Base-by-base conservation (phyloP, 306 rosid genomes). In the Fragaria vesca region DNA sequence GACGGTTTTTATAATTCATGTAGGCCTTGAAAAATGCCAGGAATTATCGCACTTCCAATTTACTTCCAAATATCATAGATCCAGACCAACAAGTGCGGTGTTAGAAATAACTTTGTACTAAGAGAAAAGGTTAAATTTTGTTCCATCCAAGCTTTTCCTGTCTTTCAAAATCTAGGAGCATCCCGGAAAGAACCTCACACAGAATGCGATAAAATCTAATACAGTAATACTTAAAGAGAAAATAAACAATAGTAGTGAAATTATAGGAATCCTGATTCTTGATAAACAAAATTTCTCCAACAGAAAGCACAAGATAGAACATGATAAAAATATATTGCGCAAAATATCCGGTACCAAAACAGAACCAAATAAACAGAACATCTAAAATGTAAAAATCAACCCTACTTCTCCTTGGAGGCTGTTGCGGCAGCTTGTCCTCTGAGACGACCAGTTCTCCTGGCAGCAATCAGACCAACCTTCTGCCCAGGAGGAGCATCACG, bases 401-500 rank as follows among this genome's bases (percentile, higher is more conserved):
- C 47, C 51, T 70, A 78, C 71, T 71, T 71, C 11, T 73, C 73
- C 76, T 78, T 78, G 45, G 81, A 40, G 8, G 81, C 81, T 47
- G 81, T 48, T 2, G 81, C 71, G 2, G 81, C 81, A 58, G 81
- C 81, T 47, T 78, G 81, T 6, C 81, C 81, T 61, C 81, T 78
- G 47, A 78, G 81, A 4, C 81, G 71, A 71, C 81, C 81, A 8
- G 81, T 78, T 78, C 81, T 78, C 71, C 81, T 78, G 20, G 81
- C 81, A 16, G 81, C 81, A 78, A 78, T 78, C n/a, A 78, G 77
- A 46, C 81, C 81, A 21, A 78, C 81, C 81, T 78, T 78, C 68
- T 78, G 81, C 20, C 81, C 81, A 36, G 81, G 81, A 60, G 81
- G 81, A 48, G 81, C 81, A 34, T 78, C 81, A 71, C 81, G 81